phyloP scores from a whole-genome alignment of 306 rosid species.

The Hylodesmum podocarpum region DNA sequence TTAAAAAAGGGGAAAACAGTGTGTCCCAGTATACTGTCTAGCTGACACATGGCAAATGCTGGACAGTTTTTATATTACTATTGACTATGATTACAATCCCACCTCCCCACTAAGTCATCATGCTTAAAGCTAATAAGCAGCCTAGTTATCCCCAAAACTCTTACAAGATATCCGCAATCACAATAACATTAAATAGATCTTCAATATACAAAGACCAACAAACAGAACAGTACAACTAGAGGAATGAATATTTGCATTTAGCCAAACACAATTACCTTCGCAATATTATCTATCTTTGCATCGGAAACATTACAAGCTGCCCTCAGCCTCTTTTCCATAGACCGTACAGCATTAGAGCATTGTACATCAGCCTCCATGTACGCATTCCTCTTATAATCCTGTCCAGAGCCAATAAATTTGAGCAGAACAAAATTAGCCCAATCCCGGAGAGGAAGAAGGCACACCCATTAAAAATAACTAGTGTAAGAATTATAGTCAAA shows the following conservation, averaged over 20 bases:
- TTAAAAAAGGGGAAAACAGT: too few relatives aligned
- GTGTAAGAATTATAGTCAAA: background rate
- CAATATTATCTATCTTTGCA: constrained; percentile 62
- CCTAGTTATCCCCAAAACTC: background rate
- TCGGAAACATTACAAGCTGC: constrained; percentile 74
- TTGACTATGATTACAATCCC: too few relatives aligned
- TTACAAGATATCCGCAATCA: background rate
- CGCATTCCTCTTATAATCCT: constrained; percentile 75
- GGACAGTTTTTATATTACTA: too few relatives aligned
- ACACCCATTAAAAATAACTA: background rate
- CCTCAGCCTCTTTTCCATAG: constrained; percentile 81
- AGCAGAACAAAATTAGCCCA: background rate
- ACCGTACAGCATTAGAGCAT: constrained; percentile 68
- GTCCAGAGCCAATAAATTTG: constrained; percentile 32
- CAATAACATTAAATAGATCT: background rate
- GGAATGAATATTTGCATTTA: background rate
- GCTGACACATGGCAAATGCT: too few relatives aligned
- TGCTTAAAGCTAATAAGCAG: background rate
- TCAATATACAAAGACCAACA: background rate
- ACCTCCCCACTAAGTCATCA: background rate
- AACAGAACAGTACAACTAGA: background rate
- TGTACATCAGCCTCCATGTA: constrained; percentile 80
- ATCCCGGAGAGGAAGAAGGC: background rate
- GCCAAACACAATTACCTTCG: constrained; percentile 48
- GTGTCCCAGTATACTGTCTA: too few relatives aligned